Conservation (phyloP, 2,329 filamentous ascomycete genomes). For the Ascochyta koolunga region DNA sequence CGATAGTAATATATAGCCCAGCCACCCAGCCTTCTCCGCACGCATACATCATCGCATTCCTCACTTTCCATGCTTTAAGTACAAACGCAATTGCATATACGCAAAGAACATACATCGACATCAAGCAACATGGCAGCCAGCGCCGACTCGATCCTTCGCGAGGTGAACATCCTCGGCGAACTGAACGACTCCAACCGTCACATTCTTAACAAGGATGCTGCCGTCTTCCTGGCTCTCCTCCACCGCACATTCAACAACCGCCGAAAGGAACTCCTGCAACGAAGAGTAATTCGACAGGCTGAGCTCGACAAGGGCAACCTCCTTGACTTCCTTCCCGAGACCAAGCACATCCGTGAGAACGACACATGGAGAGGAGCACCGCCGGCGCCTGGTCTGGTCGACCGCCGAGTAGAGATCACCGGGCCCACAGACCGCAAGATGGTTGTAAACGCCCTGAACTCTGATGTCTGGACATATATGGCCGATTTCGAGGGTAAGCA, state of each 20-base stretch:
- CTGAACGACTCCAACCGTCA: conserved; percentile 81
- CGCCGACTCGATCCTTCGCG: conserved; percentile 77
- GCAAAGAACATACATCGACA: conserved; percentile 12
- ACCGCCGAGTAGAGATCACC: conserved; percentile 95
- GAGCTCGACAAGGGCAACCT: conserved; percentile 90
- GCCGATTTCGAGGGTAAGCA: conserved; percentile 91
- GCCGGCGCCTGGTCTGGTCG: conserved; percentile 88
- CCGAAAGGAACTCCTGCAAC: conserved; percentile 86
- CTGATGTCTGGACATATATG: conserved; percentile 99
- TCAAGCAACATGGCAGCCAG: conserved; percentile 53
- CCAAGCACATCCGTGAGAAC: conserved; percentile 92
- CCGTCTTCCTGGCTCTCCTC: conserved; percentile 89
- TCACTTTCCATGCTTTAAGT: conserved; percentile 18
- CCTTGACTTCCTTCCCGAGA: conserved; percentile 95
- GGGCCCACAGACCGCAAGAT: conserved; percentile 98
- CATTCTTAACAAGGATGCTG: conserved; percentile 88
- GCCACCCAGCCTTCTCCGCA: conserved; percentile 34
- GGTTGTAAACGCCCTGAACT: conserved; percentile 96
- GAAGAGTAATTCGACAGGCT: conserved; percentile 83
- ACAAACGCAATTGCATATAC: conserved; percentile 6
- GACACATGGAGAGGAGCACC: conserved; percentile 90
- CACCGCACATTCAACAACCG: conserved; percentile 93
- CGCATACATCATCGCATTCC: conserved; percentile 34
- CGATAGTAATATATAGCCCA: conserved; percentile 34
- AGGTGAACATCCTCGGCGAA: conserved; percentile 82